Conservation (phyloP, 768 basidiomycete species). For the Cystofilobasidium macerans region DNA sequence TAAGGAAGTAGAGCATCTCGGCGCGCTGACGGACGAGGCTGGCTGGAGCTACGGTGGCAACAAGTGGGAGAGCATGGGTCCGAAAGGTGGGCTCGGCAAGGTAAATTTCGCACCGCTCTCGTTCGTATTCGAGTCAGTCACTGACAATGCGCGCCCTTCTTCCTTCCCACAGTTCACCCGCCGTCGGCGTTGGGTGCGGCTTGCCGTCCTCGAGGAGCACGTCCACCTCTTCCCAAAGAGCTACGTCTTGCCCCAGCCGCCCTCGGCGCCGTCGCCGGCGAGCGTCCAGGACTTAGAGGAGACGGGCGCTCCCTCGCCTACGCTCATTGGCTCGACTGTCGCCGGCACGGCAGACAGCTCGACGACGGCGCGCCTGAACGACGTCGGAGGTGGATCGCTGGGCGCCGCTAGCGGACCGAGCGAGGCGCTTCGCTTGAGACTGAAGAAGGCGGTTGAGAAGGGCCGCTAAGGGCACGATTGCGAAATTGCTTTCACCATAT, state of each 20-base stretch:
- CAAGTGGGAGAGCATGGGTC: slow-evolving; percentile 74
- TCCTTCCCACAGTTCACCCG: slow-evolving; percentile 21
- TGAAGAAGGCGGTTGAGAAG: slow-evolving; percentile 23
- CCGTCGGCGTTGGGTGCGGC: slow-evolving; percentile 18
- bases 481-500: not conserved
- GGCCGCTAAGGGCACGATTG: not conserved
- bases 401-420: not conserved
- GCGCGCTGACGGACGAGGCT: slow-evolving; percentile 56
- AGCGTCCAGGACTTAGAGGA: not conserved
- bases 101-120: slow-evolving; percentile 28
- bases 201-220: slow-evolving; percentile 19
- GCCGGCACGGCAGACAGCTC: not conserved
- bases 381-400: not conserved
- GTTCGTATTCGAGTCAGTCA: not conserved
- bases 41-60: slow-evolving; percentile 94
- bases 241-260: not conserved
- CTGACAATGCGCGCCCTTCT: not conserved
- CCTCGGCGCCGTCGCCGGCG: not conserved
- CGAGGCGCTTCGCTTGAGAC: slow-evolving; percentile 10
- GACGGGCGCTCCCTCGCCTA: not conserved
- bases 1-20: slow-evolving; percentile 25
- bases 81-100: slow-evolving; percentile 77
- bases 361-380: not conserved
- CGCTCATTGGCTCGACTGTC: not conserved
- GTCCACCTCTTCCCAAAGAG: slow-evolving; percentile 7